These are phyloP conservation scores for Teratosphaeria viscida DNA, from an alignment of 2,329 filamentous ascomycete species.

Conservation along the genomic window DNA sequence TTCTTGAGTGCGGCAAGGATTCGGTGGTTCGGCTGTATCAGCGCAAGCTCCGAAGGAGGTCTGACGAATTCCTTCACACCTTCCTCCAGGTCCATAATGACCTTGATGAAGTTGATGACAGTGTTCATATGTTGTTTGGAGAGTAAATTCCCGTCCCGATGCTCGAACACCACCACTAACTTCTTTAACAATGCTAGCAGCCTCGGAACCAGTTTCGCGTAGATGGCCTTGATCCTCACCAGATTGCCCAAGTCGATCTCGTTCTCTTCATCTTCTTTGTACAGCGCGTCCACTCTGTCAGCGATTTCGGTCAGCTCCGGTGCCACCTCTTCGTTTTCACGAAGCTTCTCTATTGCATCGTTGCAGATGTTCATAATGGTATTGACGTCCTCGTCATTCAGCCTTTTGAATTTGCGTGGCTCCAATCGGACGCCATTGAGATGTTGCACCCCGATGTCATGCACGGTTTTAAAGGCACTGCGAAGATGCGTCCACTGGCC, in stretches of 20 bases:
- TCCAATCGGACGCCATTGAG: not conserved
- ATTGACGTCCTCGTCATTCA: slow-evolving; percentile 1
- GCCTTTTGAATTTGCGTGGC: not conserved
- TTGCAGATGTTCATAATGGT: slow-evolving; percentile 2
- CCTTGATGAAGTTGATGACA: slow-evolving; percentile 8
- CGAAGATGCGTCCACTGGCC: slow-evolving; percentile 3
- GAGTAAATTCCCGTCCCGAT: slow-evolving; percentile 7
- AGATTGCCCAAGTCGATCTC: slow-evolving; percentile 3
- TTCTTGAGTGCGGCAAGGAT: slow-evolving; percentile 10
- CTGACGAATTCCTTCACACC: slow-evolving; percentile 10
- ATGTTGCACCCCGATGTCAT: slow-evolving; percentile 3
- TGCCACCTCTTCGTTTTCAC: not conserved
- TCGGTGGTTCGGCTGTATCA: slow-evolving; percentile 10
- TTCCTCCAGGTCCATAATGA: slow-evolving; percentile 10
- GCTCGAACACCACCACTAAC: slow-evolving; percentile 10
- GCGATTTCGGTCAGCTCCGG: slow-evolving; percentile 2
- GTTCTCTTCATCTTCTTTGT: slow-evolving; percentile 1
- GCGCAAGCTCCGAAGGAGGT: slow-evolving; percentile 3
- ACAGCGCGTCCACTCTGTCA: slow-evolving; percentile 4
- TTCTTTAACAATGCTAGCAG: slow-evolving; percentile 13
- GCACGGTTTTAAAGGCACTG: not conserved
- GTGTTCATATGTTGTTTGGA: slow-evolving; percentile 9
- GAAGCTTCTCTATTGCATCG: not conserved
- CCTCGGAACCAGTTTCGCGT: slow-evolving; percentile 17
- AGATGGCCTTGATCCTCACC: slow-evolving; percentile 15